These are phyloP conservation scores for Cucurbita ficifolia DNA, from an alignment of 306 rosid species.

Conservation along the genomic window DNA sequence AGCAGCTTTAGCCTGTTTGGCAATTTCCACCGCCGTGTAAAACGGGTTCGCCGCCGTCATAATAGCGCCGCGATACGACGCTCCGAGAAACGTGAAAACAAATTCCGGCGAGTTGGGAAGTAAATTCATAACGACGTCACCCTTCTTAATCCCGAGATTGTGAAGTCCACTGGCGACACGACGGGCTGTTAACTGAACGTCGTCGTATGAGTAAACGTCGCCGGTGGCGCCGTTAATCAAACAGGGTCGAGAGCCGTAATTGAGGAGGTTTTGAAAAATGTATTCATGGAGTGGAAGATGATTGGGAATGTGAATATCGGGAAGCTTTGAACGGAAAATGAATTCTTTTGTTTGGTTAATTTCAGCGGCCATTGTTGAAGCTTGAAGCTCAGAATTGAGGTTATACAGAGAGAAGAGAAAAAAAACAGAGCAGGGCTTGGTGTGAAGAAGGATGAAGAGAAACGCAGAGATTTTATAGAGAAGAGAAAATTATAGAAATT, in stretches of 20 bases:
- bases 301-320: constrained; percentile 58
- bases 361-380: constrained; percentile 9
- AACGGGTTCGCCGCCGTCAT: constrained; percentile 63
- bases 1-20: constrained; percentile 57
- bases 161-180: constrained; percentile 35
- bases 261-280: constrained; percentile 25
- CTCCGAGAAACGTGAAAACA: constrained; percentile 47
- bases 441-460: background rate
- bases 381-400: background rate
- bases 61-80: constrained; percentile 41
- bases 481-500: background rate
- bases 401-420: background rate
- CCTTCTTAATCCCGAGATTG: constrained; percentile 31
- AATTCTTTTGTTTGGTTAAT: constrained; percentile 9
- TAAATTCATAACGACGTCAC: constrained; percentile 46
- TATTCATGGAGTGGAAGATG: constrained; percentile 52
- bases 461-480: background rate
- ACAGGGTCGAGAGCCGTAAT: constrained; percentile 37
- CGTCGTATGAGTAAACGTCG: constrained; percentile 22
- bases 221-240: constrained; percentile 58
- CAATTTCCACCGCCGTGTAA: constrained; percentile 37
- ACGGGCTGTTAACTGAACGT: constrained; percentile 30
- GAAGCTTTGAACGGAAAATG: constrained; percentile 61
- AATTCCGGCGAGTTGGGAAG: constrained; percentile 66
- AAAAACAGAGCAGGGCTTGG: background rate